These are phyloP conservation scores for Amphicarpaea edgeworthii DNA, from an alignment of 306 rosid species.

Conservation along the genomic window DNA sequence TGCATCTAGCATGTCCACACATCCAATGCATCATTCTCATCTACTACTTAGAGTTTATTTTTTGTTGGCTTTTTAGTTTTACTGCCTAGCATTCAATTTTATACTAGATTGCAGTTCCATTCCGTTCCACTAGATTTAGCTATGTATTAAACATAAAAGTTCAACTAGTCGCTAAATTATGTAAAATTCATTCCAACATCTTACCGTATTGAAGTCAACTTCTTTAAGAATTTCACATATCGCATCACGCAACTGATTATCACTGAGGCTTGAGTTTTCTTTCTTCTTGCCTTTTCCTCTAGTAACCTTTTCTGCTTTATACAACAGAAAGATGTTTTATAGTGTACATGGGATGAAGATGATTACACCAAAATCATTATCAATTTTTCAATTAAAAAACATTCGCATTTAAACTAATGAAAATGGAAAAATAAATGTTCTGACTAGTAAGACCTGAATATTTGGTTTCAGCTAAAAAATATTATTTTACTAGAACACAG, in stretches of 20 bases:
- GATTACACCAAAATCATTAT: slow-evolving; percentile 3
- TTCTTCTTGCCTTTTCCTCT: slow-evolving; percentile 78
- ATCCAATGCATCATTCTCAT: not conserved
- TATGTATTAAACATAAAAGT: slow-evolving; percentile 7
- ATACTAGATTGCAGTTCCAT: not conserved
- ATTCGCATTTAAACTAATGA: not conserved
- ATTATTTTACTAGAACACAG: slow-evolving; percentile 15
- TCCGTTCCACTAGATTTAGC: slow-evolving; percentile 3
- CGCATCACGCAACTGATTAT: slow-evolving; percentile 78
- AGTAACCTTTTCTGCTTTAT: slow-evolving; percentile 63
- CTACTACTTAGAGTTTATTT: not conserved
- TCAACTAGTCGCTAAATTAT: slow-evolving; percentile 1
- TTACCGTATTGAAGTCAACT: slow-evolving; percentile 97
- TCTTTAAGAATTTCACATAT: slow-evolving; percentile 92
- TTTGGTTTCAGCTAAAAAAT: slow-evolving; percentile 15
- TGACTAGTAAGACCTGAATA: not conserved
- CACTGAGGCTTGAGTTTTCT: slow-evolving; percentile 67
- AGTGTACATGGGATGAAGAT: slow-evolving; percentile 7
- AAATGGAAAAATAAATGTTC: slow-evolving; percentile 3
- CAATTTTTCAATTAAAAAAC: slow-evolving; percentile 7
- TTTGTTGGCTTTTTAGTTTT: not conserved
- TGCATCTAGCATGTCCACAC: not conserved
- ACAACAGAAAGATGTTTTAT: slow-evolving; percentile 36
- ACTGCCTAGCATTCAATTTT: not conserved
- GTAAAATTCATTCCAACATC: slow-evolving; percentile 36